phyloP scores from a whole-genome alignment of 2,329 filamentous ascomycete species.

The Myrmaecium sp. region DNA sequence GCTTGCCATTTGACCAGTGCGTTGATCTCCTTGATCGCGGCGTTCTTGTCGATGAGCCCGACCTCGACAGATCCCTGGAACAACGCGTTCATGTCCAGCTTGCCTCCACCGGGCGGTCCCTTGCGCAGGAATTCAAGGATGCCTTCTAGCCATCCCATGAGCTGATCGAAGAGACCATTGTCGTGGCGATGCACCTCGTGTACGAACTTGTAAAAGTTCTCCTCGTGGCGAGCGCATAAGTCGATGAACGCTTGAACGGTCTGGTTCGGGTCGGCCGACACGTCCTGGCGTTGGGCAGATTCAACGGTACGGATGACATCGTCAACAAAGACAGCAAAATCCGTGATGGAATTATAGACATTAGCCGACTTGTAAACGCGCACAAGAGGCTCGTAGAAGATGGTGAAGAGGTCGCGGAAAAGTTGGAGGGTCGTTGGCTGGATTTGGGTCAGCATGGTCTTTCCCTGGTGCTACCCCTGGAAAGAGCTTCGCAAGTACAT shows the following conservation, averaged over 20 bases:
- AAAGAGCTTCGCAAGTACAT: conserved; percentile 5
- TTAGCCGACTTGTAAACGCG: conserved; percentile 98
- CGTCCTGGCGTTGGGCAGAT: conserved; percentile 54
- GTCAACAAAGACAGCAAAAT: conserved; percentile 84
- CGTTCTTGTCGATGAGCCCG: conserved; percentile 50
- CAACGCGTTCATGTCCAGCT: conserved; percentile 84
- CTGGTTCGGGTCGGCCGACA: conserved; percentile 90
- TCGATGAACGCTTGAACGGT: conserved; percentile 98
- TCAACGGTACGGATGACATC: conserved; percentile 75
- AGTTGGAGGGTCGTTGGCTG: conserved; percentile 83
- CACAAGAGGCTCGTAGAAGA: conserved; percentile 96
- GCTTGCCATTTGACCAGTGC: conserved; percentile 84
- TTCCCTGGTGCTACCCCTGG: neutral
- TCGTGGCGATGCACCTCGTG: conserved; percentile 96
- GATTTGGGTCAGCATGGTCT: conserved; percentile 8
- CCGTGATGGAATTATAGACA: conserved; percentile 91
- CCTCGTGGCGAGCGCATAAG: conserved; percentile 81
- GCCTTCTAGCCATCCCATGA: conserved; percentile 95
- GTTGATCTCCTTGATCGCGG: conserved; percentile 67
- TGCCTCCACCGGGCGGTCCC: conserved; percentile 61
- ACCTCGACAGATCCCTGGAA: conserved; percentile 63
- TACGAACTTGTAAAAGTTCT: conserved; percentile 97
- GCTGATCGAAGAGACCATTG: conserved; percentile 84
- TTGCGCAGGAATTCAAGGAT: conserved; percentile 86
- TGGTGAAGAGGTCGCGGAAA: conserved; percentile 90